A percentile compares a stretch with the other conserved stretches of the same genome.
phyloP scores from a whole-genome alignment of 2,329 filamentous ascomycete genomes.

The Sclerotinia borealis region DNA sequence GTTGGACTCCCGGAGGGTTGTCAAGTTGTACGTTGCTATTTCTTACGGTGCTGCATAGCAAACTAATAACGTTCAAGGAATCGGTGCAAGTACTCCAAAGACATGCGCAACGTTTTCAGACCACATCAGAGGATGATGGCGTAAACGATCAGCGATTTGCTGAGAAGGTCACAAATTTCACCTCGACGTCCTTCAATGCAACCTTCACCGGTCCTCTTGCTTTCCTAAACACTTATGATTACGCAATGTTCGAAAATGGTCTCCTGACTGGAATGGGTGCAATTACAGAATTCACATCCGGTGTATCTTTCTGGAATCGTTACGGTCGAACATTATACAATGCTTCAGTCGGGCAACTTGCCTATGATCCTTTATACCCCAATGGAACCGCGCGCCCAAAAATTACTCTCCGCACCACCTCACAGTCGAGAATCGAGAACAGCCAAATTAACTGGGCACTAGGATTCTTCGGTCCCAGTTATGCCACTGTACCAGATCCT shows the following conservation, averaged over 20 bases:
- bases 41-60: not conserved
- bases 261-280: slow-evolving; percentile 45
- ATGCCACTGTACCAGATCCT: slow-evolving; percentile 34
- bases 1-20: slow-evolving; percentile 47
- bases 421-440: slow-evolving; percentile 48
- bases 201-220: slow-evolving; percentile 42
- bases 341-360: slow-evolving; percentile 40
- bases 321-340: slow-evolving; percentile 50
- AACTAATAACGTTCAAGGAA: slow-evolving; percentile 16
- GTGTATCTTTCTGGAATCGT: slow-evolving; percentile 47
- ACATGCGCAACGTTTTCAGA: slow-evolving; percentile 49
- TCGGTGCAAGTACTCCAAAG: slow-evolving; percentile 46
- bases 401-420: slow-evolving; percentile 47
- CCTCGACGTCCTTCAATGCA: slow-evolving; percentile 32
- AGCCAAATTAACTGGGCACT: slow-evolving; percentile 48
- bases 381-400: slow-evolving; percentile 43
- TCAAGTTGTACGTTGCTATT: slow-evolving; percentile 37
- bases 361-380: slow-evolving; percentile 41
- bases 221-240: slow-evolving; percentile 48
- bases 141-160: slow-evolving; percentile 43
- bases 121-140: slow-evolving; percentile 39
- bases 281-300: slow-evolving; percentile 43
- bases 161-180: slow-evolving; percentile 43
- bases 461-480: slow-evolving; percentile 46
- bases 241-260: slow-evolving; percentile 37